phyloP scores from a whole-genome alignment of 345 rosid species.

The Nasturtium officinale region DNA sequence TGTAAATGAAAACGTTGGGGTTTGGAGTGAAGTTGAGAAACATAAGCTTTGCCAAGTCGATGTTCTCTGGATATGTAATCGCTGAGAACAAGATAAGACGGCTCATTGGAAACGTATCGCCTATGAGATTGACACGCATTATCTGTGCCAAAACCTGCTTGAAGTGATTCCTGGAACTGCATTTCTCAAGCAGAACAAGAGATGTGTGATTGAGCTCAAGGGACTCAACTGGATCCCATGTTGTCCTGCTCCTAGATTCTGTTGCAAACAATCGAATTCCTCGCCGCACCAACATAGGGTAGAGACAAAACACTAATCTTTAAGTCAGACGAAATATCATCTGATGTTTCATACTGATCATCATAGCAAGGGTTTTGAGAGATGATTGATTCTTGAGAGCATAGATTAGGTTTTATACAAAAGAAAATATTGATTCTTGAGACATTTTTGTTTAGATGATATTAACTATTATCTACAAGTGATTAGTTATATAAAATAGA shows the following conservation, averaged over 20 bases:
- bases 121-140: slow-evolving; percentile 53
- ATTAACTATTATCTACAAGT: too few relatives aligned
- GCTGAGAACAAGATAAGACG: slow-evolving; percentile 57
- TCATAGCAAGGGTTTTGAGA: neutral
- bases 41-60: slow-evolving; percentile 50
- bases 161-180: slow-evolving; percentile 51
- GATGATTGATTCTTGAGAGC: neutral
- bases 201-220: slow-evolving; percentile 53
- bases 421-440: neutral
- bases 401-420: neutral
- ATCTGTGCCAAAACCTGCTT: slow-evolving; percentile 57
- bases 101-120: slow-evolving; percentile 63
- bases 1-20: slow-evolving; percentile 55
- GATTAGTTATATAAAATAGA: too few relatives aligned
- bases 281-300: slow-evolving; percentile 30
- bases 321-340: too few relatives aligned
- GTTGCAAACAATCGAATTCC: slow-evolving; percentile 45
- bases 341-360: too few relatives aligned
- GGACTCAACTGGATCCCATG: slow-evolving; percentile 55
- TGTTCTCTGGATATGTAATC: slow-evolving; percentile 50
- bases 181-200: slow-evolving; percentile 54
- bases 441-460: neutral
- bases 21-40: slow-evolving; percentile 50
- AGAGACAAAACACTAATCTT: neutral
- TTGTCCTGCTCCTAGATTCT: slow-evolving; percentile 27